phyloP scores from a whole-genome alignment of 1,284 basidiomycete species.

The Lentinus polychrous region DNA sequence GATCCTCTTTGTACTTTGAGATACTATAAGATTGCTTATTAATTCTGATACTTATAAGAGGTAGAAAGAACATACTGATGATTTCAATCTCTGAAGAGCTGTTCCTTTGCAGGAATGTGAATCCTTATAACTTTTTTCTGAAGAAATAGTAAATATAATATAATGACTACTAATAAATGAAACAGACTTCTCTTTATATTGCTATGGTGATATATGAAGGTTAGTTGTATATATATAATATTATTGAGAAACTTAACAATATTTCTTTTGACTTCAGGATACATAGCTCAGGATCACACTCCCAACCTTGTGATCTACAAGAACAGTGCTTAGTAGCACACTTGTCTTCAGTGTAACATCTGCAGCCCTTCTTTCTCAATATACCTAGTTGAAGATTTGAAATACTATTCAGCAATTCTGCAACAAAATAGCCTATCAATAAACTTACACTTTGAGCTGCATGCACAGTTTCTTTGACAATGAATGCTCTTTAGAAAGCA shows the following conservation, averaged over 20 bases:
- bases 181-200: too few species aligned
- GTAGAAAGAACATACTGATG: constrained; percentile 1
- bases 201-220: too few species aligned
- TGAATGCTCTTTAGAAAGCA: constrained; percentile 23
- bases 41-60: too few species aligned
- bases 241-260: not conserved
- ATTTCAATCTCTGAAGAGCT: constrained; percentile 9
- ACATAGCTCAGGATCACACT: constrained; percentile 38
- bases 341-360: constrained; percentile 19
- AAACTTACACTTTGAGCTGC: constrained; percentile 27
- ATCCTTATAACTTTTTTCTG: not conserved
- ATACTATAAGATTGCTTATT: too few species aligned
- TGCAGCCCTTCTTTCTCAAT: constrained; percentile 35
- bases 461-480: constrained; percentile 19
- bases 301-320: constrained; percentile 31
- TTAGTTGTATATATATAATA: too few species aligned
- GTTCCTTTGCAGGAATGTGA: constrained; percentile 11
- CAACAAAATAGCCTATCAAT: too few species aligned
- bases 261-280: constrained; percentile 25
- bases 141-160: too few species aligned
- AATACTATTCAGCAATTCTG: too few species aligned
- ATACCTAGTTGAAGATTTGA: constrained; percentile 29
- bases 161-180: too few species aligned
- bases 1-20: constrained; percentile 28
- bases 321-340: constrained; percentile 8